These are phyloP conservation scores for Cyberlindnera suaveolens DNA, from an alignment of 805 yeast genomes.

Conservation along the genomic window DNA sequence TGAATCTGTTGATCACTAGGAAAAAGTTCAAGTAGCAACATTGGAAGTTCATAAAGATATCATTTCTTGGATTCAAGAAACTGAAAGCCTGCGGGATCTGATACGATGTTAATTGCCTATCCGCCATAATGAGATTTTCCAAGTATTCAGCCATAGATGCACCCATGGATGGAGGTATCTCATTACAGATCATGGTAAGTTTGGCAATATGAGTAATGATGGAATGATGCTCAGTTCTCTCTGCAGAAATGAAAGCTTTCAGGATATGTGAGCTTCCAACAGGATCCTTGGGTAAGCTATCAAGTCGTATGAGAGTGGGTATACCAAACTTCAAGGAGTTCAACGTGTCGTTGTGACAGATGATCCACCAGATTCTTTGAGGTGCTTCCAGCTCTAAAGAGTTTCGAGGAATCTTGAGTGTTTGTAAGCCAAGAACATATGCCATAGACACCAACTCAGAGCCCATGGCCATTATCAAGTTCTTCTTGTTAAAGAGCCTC, in stretches of 20 bases:
- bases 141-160: conserved; percentile 11
- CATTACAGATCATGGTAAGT: conserved; percentile 17
- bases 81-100: conserved; percentile 11
- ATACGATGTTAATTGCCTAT: conserved; percentile 15
- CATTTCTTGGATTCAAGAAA: conserved; percentile 13
- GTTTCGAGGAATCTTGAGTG: conserved; percentile 15
- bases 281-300: conserved; percentile 5
- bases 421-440: conserved; percentile 16
- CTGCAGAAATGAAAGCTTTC: conserved; percentile 21
- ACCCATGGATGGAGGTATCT: conserved; percentile 9
- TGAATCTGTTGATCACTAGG: conserved; percentile 11
- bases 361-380: conserved; percentile 19
- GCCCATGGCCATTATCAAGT: conserved; percentile 13
- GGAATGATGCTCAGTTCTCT: conserved; percentile 13
- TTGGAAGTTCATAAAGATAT: conserved; percentile 13
- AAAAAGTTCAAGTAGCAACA: conserved; percentile 14
- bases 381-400: conserved; percentile 13
- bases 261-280: conserved; percentile 14
- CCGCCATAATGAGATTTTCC: conserved; percentile 16
- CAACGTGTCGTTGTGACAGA: conserved; percentile 17
- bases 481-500: conserved; percentile 12
- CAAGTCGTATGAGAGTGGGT: conserved; percentile 15
- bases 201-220: conserved; percentile 16
- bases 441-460: conserved; percentile 21
- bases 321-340: conserved; percentile 12